Percentiles rank a stretch among this genome's conserved stretches.
These are phyloP conservation scores for Daldinia childiae DNA, from an alignment of 495 filamentous ascomycete genomes.

Conservation along the genomic window DNA sequence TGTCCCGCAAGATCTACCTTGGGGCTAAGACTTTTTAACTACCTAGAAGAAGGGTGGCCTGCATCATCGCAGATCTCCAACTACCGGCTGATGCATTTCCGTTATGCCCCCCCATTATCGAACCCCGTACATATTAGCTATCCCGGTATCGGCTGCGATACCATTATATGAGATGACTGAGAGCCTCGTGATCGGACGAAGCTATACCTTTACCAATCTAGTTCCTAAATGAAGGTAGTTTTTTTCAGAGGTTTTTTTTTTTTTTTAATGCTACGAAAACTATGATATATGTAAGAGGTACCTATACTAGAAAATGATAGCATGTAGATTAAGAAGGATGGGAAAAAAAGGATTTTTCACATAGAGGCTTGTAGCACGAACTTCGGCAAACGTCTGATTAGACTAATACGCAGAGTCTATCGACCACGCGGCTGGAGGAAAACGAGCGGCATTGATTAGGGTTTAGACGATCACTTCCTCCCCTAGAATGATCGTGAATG, in stretches of 20 bases:
- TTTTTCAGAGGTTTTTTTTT: no score
- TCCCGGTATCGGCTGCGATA: constrained; percentile 5
- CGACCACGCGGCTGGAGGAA: background rate
- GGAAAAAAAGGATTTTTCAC: background rate
- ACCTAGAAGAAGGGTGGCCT: constrained; percentile 3
- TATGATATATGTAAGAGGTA: background rate
- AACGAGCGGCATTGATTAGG: background rate
- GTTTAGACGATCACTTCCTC: constrained; percentile 22
- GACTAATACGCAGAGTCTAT: constrained; percentile 8
- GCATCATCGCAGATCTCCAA: constrained; percentile 40
- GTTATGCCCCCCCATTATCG: constrained; percentile 13
- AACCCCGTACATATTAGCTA: constrained; percentile 15
- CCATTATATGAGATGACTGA: constrained; percentile 12
- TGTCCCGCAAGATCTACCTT: constrained; percentile 12
- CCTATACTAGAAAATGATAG: background rate
- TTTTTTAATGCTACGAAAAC: background rate
- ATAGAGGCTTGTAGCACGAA: constrained; percentile 4
- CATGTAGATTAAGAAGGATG: background rate
- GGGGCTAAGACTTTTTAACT: constrained; percentile 21
- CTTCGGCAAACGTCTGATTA: constrained; percentile 26
- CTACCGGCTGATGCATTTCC: constrained; percentile 43
- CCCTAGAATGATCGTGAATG: constrained; percentile 5
- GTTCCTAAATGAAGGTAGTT: background rate
- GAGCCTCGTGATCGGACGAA: background rate
- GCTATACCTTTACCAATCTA: background rate